A percentile compares a stretch with the other conserved stretches of the same genome.
These are phyloP conservation scores for Boletus pseudopeckii DNA, from an alignment of 768 basidiomycete genomes.

Conservation along the genomic window DNA sequence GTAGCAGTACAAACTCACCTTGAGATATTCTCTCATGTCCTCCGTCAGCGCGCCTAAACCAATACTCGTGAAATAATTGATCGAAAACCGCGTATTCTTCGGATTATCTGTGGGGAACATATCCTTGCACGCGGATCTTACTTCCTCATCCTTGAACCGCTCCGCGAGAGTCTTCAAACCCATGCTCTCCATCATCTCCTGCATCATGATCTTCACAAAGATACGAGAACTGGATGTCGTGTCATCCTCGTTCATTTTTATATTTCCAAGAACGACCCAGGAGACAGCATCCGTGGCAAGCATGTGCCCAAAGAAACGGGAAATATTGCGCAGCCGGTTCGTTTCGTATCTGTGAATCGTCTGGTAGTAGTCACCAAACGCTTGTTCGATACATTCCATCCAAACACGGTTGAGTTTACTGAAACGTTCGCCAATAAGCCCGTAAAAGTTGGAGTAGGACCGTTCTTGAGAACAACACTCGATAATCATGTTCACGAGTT, in stretches of 20 bases:
- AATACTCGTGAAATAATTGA: slow-evolving; percentile 98
- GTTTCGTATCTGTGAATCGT: slow-evolving; percentile 99
- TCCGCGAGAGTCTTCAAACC: slow-evolving; percentile 84
- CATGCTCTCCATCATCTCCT: slow-evolving; percentile 93
- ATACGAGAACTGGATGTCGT: slow-evolving; percentile 96
- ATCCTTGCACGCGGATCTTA: slow-evolving; percentile 64
- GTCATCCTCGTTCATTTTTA: slow-evolving; percentile 96
- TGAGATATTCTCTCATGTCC: slow-evolving; percentile 94
- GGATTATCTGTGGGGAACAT: slow-evolving; percentile 98
- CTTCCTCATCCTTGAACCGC: slow-evolving; percentile 84
- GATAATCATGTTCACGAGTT: slow-evolving; percentile 97
- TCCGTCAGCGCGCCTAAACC: slow-evolving; percentile 89
- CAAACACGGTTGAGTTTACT: slow-evolving; percentile 94
- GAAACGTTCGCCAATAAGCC: slow-evolving; percentile 93
- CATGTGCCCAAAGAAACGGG: slow-evolving; percentile 94
- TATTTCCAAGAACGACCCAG: slow-evolving; percentile 79
- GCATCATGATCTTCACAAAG: slow-evolving; percentile 95
- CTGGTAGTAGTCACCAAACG: slow-evolving; percentile 86
- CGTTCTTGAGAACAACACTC: slow-evolving; percentile 99
- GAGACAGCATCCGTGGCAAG: slow-evolving; percentile 83
- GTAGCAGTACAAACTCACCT: slow-evolving; percentile 48
- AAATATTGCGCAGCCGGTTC: slow-evolving; percentile 95
- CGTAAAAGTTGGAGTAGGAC: slow-evolving; percentile 96
- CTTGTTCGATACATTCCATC: slow-evolving; percentile 85
- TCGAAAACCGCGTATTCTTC: slow-evolving; percentile 92